These are phyloP conservation scores for Fusarium sp. DNA, from an alignment of 2,329 filamentous ascomycete genomes.

Conservation along the genomic window DNA sequence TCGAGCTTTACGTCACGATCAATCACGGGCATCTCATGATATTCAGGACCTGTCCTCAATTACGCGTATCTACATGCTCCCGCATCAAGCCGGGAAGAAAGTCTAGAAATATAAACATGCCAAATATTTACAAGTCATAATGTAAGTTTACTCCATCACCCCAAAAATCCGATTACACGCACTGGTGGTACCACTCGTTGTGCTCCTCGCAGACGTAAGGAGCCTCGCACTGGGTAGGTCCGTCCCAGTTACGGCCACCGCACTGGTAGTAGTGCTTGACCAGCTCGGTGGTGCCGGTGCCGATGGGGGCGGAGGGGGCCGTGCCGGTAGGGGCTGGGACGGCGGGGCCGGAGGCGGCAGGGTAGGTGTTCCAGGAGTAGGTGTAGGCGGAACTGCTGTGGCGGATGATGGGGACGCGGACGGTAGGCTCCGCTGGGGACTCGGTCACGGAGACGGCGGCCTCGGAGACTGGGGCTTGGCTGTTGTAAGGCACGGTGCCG, in stretches of 20 bases:
- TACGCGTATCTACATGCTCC: slow-evolving; percentile 6
- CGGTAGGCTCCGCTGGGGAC: background rate
- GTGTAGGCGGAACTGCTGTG: slow-evolving; percentile 32
- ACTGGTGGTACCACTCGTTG: slow-evolving; percentile 41
- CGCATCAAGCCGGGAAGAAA: slow-evolving; percentile 28
- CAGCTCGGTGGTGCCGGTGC: slow-evolving; percentile 17
- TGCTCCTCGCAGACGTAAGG: slow-evolving; percentile 29
- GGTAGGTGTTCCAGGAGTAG: slow-evolving; percentile 37
- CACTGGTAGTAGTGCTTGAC: slow-evolving; percentile 40
- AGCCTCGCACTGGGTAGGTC: slow-evolving; percentile 38
- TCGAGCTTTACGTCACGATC: too few relatives aligned
- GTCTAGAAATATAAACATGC: slow-evolving; percentile 28
- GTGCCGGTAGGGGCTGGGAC: slow-evolving; percentile 26
- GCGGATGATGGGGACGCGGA: slow-evolving; percentile 36
- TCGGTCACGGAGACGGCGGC: background rate
- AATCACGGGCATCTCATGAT: too few relatives aligned
- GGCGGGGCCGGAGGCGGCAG: slow-evolving; percentile 11
- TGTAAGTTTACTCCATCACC: background rate
- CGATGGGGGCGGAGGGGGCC: slow-evolving; percentile 12
- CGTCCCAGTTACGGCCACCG: slow-evolving; percentile 33
- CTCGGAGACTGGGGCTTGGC: slow-evolving; percentile 8
- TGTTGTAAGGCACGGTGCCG: slow-evolving; percentile 4
- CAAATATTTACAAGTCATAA: slow-evolving; percentile 36
- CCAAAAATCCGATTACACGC: slow-evolving; percentile 14
- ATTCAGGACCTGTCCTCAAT: slow-evolving; percentile 22